phyloP scores from a whole-genome alignment of 129 eudicot species.

The Helianthus annuus region HanXRQr2.0-SUNRISE NC_035448.2:39175749-39176248 shows the following conservation, averaged over 20 bases:
- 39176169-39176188: constrained; percentile 49
- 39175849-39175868: constrained; percentile 9
- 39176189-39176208: constrained; percentile 31
- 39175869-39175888: constrained; percentile 35
- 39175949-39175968: background rate
- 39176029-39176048: constrained; percentile 26
- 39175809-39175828: background rate
- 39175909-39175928: constrained; percentile 27
- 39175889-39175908: constrained; percentile 36
- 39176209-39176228: background rate
- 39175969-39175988: background rate
- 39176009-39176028: background rate
- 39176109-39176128: constrained; percentile 22
- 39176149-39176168: constrained; percentile 66
- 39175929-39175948: constrained; percentile 36
- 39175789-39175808: background rate
- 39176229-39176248: constrained; percentile 20
- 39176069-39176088: constrained; percentile 25
- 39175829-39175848: background rate
- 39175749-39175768: background rate
- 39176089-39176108: constrained; percentile 21
- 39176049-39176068: constrained; percentile 27
- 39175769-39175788: background rate
- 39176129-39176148: constrained; percentile 18
- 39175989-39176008: background rate